These are phyloP conservation scores for Globisporangium abappressorium DNA, from an alignment of 352 stramenopile species.

Conservation along the genomic window DNA sequence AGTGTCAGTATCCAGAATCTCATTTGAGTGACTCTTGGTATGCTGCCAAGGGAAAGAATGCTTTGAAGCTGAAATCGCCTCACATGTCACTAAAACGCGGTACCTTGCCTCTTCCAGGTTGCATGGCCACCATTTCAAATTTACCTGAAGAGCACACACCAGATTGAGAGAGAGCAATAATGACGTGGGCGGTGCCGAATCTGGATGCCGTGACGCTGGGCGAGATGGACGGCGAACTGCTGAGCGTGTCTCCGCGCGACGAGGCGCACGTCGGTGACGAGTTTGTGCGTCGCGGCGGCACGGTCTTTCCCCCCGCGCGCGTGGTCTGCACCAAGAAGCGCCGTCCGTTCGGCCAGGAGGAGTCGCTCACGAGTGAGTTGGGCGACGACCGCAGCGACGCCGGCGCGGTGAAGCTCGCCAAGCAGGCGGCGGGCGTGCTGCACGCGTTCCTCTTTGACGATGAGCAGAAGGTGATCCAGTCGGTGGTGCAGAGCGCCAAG, in stretches of 20 bases:
- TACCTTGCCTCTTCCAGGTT: neutral
- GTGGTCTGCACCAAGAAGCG: slow-evolving; percentile 50
- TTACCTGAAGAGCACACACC: neutral
- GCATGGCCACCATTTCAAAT: neutral
- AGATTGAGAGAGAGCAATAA: slow-evolving; percentile 12
- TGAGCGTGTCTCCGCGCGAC: slow-evolving; percentile 60
- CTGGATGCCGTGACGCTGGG: slow-evolving; percentile 70
- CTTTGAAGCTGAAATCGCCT: neutral
- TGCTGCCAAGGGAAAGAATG: neutral
- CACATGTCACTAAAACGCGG: neutral
- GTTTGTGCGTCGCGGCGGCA: slow-evolving; percentile 58
- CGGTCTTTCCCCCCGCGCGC: slow-evolving; percentile 51
- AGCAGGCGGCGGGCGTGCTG: slow-evolving; percentile 21
- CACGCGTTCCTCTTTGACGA: slow-evolving; percentile 60
- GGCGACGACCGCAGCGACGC: slow-evolving; percentile 33
- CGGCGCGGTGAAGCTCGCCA: slow-evolving; percentile 41
- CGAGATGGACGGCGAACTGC: slow-evolving; percentile 69
- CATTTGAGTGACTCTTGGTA: neutral
- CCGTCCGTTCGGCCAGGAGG: slow-evolving; percentile 50
- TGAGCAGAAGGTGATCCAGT: slow-evolving; percentile 49
- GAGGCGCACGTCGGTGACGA: slow-evolving; percentile 57
- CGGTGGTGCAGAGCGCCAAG: slow-evolving; percentile 24
- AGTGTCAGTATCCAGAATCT: neutral
- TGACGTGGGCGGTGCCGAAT: slow-evolving; percentile 67
- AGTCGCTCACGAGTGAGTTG: slow-evolving; percentile 53